Evolutionary conservation across 169 alveolate genomes (phyloP), one percentile per base, ranked within the genome.

Genomic region (Theileria annulata): DNA sequence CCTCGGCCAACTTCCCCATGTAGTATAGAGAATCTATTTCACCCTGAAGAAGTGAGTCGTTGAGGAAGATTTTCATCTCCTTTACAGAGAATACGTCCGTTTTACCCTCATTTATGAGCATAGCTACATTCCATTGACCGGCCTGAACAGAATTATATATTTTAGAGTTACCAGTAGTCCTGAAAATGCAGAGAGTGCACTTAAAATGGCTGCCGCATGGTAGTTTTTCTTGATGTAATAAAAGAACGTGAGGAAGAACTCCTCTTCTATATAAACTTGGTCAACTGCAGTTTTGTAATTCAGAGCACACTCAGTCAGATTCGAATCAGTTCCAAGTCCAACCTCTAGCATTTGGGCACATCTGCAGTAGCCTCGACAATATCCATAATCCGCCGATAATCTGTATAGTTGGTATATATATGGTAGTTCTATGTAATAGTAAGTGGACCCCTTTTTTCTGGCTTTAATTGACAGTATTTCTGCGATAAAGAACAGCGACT

Each of bases 351-450:
- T 60, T 49, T 77, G 78, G 0, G 87, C 87, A 71, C 73, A 78
- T 21, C 72, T 27, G 4, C 31, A n/a, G 35, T 74, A 19, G 27
- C 80, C 86, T 10, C 71, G 76, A 37, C 33, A 48, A 37, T 69
- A 66, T 6, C 90, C 90, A 51, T 76, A 62, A 49, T 84, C 90
- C 5, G 85, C 90, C 8, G 90, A 76, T 13, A 71, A 51, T 25
- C 75, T 48, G 58, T 84, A 84, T 72, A 84, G 54, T 25, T 58
- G 47, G 21, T 49, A 64, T 2, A 77, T 79, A 47, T 37, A 42
- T 17, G 15, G 23, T 30, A 70, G 19, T 15, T 58, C 23, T 21
- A 17, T 17, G 35, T 49, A 23, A 42, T n/a, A 42, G 17, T 68
- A 68, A n/a, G 3, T 37, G n/a, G 71, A 4, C 13, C 79, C 67